Evolutionary conservation across 139 green algal species (phyloP), one percentile per base, ranked within the genome.

Genomic region (Spirogloea muscicola): DNA sequence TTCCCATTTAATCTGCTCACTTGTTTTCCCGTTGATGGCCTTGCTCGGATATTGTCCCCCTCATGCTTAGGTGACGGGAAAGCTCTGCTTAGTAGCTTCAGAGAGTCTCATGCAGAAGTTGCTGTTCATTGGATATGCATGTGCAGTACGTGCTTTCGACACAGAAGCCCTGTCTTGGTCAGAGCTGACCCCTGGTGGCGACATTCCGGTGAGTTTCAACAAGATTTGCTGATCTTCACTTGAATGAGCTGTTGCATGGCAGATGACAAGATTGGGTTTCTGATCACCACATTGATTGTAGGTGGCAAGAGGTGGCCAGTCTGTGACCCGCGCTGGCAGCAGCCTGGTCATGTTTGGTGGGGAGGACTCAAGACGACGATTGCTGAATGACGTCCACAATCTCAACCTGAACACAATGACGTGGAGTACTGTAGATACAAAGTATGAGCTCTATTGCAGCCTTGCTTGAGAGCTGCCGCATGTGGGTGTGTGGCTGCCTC

Each of bases 251-350:
- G 44, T 13, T 13, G 16, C 44, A 52, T 52, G 44, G 16, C 10
- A 16, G 16, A 16, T 13, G 44, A 52, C 10, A 10, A 52, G 44
- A 10, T n/a, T n/a, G n/a, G n/a, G n/a, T n/a, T n/a, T n/a, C n/a
- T n/a, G n/a, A n/a, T n/a, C n/a, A 16, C 29, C 57, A 13, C 43
- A 18, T 18, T 31, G 4, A 13, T 64, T 79, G 21, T 61, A 76
- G 62, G 7, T 9, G 5, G 79, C 88, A 0, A 73, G 92, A 16
- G 91, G 91, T 6, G 87, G 91, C 1, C 92, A 97, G 66, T 84
- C 83, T 31, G 84, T 89, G 42, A 43, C 76, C 0, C 60, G 92
- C 40, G 43, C 93, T 1, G 89, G 91, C 31, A 60, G 36, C 6
- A 62, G 29, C 1, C 33, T 83, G 31, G 39, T 79, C 29, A 9